phyloP scores from a whole-genome alignment of 495 filamentous ascomycete species.

The Saxophila tyrrhenica region DNA sequence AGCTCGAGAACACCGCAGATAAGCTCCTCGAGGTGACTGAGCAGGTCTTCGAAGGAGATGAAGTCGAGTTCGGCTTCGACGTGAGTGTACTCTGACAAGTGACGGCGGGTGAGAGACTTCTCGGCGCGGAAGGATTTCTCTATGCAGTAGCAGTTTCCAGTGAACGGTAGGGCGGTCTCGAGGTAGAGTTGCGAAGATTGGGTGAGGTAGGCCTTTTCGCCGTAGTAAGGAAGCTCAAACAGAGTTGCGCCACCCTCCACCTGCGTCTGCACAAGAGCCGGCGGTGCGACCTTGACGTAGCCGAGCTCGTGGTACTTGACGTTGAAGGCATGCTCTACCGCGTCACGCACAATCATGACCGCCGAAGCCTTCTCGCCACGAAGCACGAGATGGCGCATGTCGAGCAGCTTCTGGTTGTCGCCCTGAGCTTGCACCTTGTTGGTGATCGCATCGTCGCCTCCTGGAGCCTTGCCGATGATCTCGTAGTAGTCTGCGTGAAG shows the following conservation, averaged over 20 bases:
- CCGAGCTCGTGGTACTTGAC: constrained; percentile 67
- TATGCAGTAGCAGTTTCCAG: constrained; percentile 94
- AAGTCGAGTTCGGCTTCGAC: constrained; percentile 95
- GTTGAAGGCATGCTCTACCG: constrained; percentile 72
- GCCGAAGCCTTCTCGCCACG: constrained; percentile 79
- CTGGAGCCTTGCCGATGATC: constrained; percentile 67
- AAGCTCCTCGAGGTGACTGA: constrained; percentile 78
- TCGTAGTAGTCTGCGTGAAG: constrained; percentile 90
- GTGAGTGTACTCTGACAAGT: constrained; percentile 94
- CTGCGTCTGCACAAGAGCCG: constrained; percentile 96
- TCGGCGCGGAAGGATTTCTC: constrained; percentile 98
- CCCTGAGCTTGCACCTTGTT: constrained; percentile 74
- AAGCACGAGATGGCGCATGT: constrained; percentile 85
- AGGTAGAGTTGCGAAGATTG: constrained; percentile 98
- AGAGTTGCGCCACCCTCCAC: constrained; percentile 93
- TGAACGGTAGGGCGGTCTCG: constrained; percentile 80
- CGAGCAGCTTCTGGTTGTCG: constrained; percentile 68
- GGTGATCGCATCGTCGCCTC: constrained; percentile 87
- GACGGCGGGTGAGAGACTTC: constrained; percentile 86
- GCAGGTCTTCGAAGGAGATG: constrained; percentile 83
- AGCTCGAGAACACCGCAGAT: constrained; percentile 80
- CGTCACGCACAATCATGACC: constrained; percentile 84
- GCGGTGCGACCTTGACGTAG: constrained; percentile 78
- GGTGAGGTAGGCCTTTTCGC: constrained; percentile 84
- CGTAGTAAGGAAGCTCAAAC: constrained; percentile 92